Evolutionary conservation across 768 basidiomycete genomes (phyloP).

Genomic region (Hemileccinum impolitum): DNA sequence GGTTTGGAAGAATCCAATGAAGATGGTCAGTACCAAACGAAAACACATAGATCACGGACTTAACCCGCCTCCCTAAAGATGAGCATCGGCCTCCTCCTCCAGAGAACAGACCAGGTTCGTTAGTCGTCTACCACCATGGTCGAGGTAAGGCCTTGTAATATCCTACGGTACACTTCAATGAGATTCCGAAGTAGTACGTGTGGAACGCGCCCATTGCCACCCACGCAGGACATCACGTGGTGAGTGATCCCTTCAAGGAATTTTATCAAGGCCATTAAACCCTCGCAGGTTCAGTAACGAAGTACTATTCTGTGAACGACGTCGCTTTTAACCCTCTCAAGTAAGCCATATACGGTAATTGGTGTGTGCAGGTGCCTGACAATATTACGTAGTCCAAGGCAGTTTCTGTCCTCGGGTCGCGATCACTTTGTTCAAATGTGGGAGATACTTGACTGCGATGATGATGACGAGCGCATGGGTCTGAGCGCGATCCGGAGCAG

Average conservation of each 20-base stretch:
- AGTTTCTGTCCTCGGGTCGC: constrained; percentile 47
- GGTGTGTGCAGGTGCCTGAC: constrained; percentile 1
- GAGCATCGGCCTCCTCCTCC: constrained; percentile 31
- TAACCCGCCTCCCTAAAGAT: background rate
- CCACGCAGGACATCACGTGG: constrained; percentile 16
- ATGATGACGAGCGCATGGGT: constrained; percentile 10
- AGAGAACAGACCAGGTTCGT: constrained; percentile 47
- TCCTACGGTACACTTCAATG: background rate
- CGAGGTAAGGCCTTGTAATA: constrained; percentile 14
- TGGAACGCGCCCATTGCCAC: constrained; percentile 19
- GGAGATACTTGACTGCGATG: constrained; percentile 30
- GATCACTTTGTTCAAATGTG: constrained; percentile 45
- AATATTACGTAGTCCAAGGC: constrained; percentile 29
- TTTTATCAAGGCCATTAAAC: background rate
- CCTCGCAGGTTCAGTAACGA: constrained; percentile 24
- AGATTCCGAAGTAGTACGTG: constrained; percentile 16
- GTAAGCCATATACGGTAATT: constrained; percentile 27
- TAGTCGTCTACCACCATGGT: constrained; percentile 40
- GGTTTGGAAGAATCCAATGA: constrained; percentile 39
- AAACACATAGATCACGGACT: constrained; percentile 14
- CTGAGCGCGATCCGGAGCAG: constrained; percentile 12
- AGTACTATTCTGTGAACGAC: constrained; percentile 55
- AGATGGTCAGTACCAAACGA: constrained; percentile 16
- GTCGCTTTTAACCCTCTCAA: constrained; percentile 51
- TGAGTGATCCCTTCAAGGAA: constrained; percentile 3